Evolutionary conservation across 768 basidiomycete species (phyloP), one percentile per base, ranked within the genome.

Genomic region (Russula emetica): DNA sequence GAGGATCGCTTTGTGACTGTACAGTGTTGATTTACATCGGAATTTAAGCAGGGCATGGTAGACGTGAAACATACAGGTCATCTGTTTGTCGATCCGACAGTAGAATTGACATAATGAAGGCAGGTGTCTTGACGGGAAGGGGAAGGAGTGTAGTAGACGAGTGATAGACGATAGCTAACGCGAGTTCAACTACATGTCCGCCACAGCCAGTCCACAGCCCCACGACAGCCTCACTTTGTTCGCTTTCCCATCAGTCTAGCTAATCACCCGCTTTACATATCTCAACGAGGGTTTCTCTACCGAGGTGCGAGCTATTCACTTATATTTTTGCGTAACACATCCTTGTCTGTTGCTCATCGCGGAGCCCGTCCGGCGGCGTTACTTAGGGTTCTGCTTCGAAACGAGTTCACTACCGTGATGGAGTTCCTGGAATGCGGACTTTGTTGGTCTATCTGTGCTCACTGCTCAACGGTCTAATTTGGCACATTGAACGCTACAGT

Each of bases 1-100:
- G 26, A 76, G 69, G 20, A 77, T 76, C 52, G 76, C 71, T 65
- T 73, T 76, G 57, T 77, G 76, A 34, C 76, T 77, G 58, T 40
- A 10, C 38, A 40, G 44, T 9, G 49, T 55, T 32, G 54, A 55
- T 45, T 32, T 22, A 57, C 20, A 65, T 26, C 32, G 64, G 60
- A 18, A 22, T 30, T 30, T 24, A 42, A 52, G 55, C n/a, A 11
- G 34, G 18, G 4, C 26, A 36, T 24, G 26, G 16, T 2, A 34
- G n/a, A 55, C 36, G n/a, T n/a, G 26, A 18, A 36, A 47, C 64
- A 47, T 58, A 66, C 64, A 66, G 26, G 36, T 66, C 64, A 24
- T 66, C 64, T 54, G 60, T 47, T 53, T 66, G 64, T 52, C 64
- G 61, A 24, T 58, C 64, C 13, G 64, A 66, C 38, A 66, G 44